Evolutionary conservation across 805 yeast genomes (phyloP).

Genomic region (Suhomyces emberorum): DNA sequence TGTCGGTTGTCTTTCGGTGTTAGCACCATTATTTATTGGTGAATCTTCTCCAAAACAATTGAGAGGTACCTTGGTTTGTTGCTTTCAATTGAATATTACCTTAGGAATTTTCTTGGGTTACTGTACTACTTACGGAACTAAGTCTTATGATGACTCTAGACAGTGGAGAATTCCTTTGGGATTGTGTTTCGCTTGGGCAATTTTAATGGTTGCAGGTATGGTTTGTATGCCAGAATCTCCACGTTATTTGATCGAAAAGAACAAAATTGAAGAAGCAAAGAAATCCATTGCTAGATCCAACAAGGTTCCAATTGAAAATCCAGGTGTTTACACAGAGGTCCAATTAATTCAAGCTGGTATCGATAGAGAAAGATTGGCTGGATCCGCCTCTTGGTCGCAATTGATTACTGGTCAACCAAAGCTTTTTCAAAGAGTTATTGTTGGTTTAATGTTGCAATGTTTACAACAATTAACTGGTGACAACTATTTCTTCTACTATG

Average conservation of each 20-base stretch:
- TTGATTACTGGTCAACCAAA: constrained; percentile 62
- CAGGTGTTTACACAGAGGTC: constrained; percentile 52
- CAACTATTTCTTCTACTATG: constrained; percentile 62
- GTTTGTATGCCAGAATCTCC: constrained; percentile 68
- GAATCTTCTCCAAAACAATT: constrained; percentile 68
- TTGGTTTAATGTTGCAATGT: constrained; percentile 58
- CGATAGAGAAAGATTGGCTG: constrained; percentile 59
- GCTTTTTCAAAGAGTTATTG: constrained; percentile 50
- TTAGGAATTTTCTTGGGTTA: constrained; percentile 70
- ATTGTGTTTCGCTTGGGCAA: constrained; percentile 45
- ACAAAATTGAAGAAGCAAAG: constrained; percentile 51
- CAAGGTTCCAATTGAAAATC: constrained; percentile 51
- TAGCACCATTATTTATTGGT: constrained; percentile 63
- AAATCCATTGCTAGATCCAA: constrained; percentile 55
- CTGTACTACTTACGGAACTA: constrained; percentile 64
- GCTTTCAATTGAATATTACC: constrained; percentile 68
- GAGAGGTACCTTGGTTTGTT: constrained; percentile 69
- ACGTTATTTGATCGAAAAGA: constrained; percentile 53
- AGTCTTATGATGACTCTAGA: constrained; percentile 46
- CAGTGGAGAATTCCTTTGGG: constrained; percentile 72
- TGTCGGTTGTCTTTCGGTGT: constrained; percentile 68
- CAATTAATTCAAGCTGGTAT: constrained; percentile 57
- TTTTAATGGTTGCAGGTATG: constrained; percentile 49
- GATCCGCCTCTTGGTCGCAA: constrained; percentile 64
- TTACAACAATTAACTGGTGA: constrained; percentile 62